Evolutionary conservation across 225 moss, liverwort and hornwort species (phyloP).

Genomic region (Antitrichia curtipendula): DNA sequence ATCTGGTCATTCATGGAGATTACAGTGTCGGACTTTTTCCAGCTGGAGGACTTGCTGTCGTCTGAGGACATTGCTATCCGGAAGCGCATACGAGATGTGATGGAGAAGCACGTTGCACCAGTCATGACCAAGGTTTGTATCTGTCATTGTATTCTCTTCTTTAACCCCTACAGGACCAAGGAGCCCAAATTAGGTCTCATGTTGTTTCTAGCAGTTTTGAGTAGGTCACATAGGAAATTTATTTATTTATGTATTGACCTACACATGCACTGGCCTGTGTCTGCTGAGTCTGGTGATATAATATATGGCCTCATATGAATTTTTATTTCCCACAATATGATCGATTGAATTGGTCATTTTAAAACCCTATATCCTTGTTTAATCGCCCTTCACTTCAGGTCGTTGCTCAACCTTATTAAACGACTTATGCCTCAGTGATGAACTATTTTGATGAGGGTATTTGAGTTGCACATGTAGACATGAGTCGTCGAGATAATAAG

Average conservation of each 20-base stretch:
- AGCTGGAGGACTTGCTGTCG: slow-evolving; percentile 73
- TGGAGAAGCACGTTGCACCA: slow-evolving; percentile 90
- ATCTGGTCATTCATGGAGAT: slow-evolving; percentile 12
- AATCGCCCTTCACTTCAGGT: background rate
- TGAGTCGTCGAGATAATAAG: background rate
- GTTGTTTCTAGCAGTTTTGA: background rate
- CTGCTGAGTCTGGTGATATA: background rate
- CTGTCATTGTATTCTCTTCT: background rate
- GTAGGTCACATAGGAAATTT: background rate
- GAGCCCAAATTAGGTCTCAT: background rate
- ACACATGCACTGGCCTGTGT: background rate
- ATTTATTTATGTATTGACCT: background rate
- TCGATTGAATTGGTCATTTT: background rate
- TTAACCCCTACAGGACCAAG: background rate
- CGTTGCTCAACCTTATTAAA: background rate
- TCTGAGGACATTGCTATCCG: slow-evolving; percentile 57
- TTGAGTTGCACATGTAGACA: background rate
- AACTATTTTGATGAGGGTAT: background rate
- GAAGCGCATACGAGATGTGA: slow-evolving; percentile 54
- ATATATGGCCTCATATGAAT: background rate
- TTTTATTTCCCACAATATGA: background rate
- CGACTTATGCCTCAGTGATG: background rate
- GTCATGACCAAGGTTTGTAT: slow-evolving; percentile 64
- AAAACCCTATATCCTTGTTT: background rate
- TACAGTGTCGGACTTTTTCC: slow-evolving; percentile 73